A percentile compares a stretch with the other conserved stretches of the same genome.
phyloP scores from a whole-genome alignment of 306 rosid species.

The Mucuna pruriens region DNA sequence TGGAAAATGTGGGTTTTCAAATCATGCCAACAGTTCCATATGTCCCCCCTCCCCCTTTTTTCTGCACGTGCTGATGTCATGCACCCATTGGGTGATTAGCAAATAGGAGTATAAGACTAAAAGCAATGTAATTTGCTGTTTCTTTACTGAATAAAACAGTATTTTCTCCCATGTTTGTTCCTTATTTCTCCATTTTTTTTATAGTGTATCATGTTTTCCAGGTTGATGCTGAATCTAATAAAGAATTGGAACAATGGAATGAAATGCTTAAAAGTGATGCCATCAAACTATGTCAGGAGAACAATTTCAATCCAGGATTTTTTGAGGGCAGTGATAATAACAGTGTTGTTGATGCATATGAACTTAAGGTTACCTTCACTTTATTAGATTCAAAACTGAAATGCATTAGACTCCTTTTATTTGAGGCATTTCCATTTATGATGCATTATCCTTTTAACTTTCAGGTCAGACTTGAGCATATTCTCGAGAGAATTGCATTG shows the following conservation, averaged over 20 bases:
- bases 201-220: slow-evolving; percentile 41
- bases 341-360: slow-evolving; percentile 88
- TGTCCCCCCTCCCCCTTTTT: background rate
- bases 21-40: slow-evolving; percentile 3
- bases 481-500: slow-evolving; percentile 86
- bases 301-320: slow-evolving; percentile 88
- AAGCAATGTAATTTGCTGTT: background rate
- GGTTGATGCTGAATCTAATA: slow-evolving; percentile 88
- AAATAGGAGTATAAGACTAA: slow-evolving; percentile 3
- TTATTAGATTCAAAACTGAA: slow-evolving; percentile 4
- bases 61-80: slow-evolving; percentile 10
- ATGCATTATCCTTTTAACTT: slow-evolving; percentile 33
- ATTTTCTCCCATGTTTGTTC: background rate
- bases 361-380: slow-evolving; percentile 69
- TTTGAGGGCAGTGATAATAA: slow-evolving; percentile 92
- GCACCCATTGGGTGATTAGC: background rate
- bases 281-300: slow-evolving; percentile 86
- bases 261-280: slow-evolving; percentile 93
- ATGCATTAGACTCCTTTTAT: background rate
- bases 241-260: slow-evolving; percentile 97
- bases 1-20: background rate
- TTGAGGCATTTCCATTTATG: slow-evolving; percentile 21
- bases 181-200: background rate
- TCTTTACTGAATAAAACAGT: slow-evolving; percentile 10
- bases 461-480: slow-evolving; percentile 97